A percentile compares a stretch with the other conserved stretches of the same genome.
These are phyloP conservation scores for Guyanaporus albipodus DNA, from an alignment of 768 basidiomycete genomes.

Conservation along the genomic window DNA sequence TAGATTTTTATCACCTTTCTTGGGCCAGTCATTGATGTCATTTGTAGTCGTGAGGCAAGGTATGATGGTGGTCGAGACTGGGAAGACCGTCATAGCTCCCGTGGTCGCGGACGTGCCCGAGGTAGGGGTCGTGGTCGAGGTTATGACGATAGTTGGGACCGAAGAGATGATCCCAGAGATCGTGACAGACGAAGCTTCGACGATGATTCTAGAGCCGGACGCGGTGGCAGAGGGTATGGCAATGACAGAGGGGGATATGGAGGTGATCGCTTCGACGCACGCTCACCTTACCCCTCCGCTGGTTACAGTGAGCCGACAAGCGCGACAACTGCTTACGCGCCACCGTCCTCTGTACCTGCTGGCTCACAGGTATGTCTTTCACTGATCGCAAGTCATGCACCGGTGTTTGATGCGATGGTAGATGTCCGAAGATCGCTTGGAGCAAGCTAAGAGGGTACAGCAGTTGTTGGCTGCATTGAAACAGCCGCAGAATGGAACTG, in stretches of 20 bases:
- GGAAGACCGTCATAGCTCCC: conserved; percentile 40
- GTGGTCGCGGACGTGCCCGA: conserved; percentile 38
- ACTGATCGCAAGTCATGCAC: neutral
- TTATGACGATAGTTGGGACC: conserved; percentile 43
- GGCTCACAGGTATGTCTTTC: conserved; percentile 30
- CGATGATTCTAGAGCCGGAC: conserved; percentile 34
- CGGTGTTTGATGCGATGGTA: conserved; percentile 3
- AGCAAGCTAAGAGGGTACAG: conserved; percentile 85
- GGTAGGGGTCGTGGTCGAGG: conserved; percentile 40
- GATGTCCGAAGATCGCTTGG: conserved; percentile 67
- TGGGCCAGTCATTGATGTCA: conserved; percentile 2
- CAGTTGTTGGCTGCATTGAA: conserved; percentile 80
- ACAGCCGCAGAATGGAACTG: conserved; percentile 48
- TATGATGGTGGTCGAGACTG: conserved; percentile 45
- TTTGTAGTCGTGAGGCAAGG: conserved; percentile 27
- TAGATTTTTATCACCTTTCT: conserved; percentile 15
- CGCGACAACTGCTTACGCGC: conserved; percentile 22
- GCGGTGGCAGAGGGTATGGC: conserved; percentile 36
- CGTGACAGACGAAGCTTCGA: conserved; percentile 34
- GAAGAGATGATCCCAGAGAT: conserved; percentile 41
- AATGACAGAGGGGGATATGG: conserved; percentile 42
- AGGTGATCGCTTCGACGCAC: conserved; percentile 42
- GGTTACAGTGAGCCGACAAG: conserved; percentile 27
- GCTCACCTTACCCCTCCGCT: conserved; percentile 32
- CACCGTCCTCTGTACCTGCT: conserved; percentile 17